Evolutionary conservation across 257 asterid genomes (phyloP).

Genomic region (Sherardia arvensis): DNA sequence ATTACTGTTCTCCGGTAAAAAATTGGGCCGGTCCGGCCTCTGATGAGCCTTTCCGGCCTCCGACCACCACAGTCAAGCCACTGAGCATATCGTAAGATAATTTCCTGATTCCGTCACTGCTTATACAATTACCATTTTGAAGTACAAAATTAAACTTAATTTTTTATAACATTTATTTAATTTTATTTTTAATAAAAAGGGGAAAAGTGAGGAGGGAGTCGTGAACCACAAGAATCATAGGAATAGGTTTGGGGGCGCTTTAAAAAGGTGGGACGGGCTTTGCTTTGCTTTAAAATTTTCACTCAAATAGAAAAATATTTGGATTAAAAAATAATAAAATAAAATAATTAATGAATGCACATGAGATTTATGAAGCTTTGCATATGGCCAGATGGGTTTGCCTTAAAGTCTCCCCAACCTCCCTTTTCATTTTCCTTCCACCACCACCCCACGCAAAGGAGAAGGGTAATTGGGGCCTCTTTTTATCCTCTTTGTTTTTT

Average conservation of each 20-base stretch:
- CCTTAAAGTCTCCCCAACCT: constrained; percentile 39
- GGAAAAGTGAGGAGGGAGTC: not conserved
- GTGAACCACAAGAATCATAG: not conserved
- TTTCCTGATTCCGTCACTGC: too few relatives aligned
- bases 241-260: not conserved
- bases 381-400: constrained; percentile 12
- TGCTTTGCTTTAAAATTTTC: constrained; percentile 28
- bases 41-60: too few relatives aligned
- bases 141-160: too few relatives aligned
- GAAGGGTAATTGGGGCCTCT: not conserved
- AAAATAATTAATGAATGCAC: not conserved
- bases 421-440: not conserved
- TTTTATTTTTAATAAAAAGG: not conserved
- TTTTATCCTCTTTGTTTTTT: too few relatives aligned
- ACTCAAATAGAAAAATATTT: too few relatives aligned
- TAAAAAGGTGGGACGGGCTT: constrained; percentile 7
- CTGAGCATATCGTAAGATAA: too few relatives aligned
- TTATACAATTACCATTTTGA: too few relatives aligned
- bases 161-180: too few relatives aligned
- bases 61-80: too few relatives aligned
- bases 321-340: not conserved
- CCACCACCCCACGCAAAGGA: constrained; percentile 4
- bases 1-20: too few relatives aligned
- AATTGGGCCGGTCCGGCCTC: too few relatives aligned
- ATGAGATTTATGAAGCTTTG: not conserved